Evolutionary conservation across 192 early-diverging fungal genomes (phyloP).

Genomic region (Phycomyces blakesleeanus): DNA sequence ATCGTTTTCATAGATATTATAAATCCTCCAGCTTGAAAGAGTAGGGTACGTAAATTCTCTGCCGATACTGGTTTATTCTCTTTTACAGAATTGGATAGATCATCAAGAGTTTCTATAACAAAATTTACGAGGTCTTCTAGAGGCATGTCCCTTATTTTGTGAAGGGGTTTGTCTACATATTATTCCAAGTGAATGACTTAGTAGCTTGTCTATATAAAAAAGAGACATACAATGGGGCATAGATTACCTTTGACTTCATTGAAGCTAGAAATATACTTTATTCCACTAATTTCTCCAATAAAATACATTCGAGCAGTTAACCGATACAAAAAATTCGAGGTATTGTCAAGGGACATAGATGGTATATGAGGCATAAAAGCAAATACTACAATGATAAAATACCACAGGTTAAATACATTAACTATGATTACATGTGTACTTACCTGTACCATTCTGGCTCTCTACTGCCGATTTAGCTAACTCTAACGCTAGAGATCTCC

Average conservation of each 20-base stretch:
- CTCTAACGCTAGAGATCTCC: slow-evolving; percentile 67
- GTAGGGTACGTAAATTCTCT: slow-evolving; percentile 42
- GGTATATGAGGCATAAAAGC: slow-evolving; percentile 35
- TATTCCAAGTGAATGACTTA: neutral
- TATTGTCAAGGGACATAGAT: slow-evolving; percentile 41
- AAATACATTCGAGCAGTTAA: slow-evolving; percentile 47
- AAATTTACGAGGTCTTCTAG: slow-evolving; percentile 31
- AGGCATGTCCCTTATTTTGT: slow-evolving; percentile 10
- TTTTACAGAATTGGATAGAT: slow-evolving; percentile 37
- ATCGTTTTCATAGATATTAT: slow-evolving; percentile 39
- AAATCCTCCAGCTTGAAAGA: slow-evolving; percentile 52
- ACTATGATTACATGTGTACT: too few relatives aligned
- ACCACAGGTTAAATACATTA: too few relatives aligned
- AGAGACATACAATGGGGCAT: neutral
- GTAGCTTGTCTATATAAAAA: neutral
- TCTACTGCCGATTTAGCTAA: slow-evolving; percentile 40
- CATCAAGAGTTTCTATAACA: slow-evolving; percentile 31
- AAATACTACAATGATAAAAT: neutral
- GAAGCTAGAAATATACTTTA: neutral
- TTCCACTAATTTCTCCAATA: slow-evolving; percentile 43
- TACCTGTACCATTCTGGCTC: neutral
- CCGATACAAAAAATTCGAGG: slow-evolving; percentile 51
- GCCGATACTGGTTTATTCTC: slow-evolving; percentile 37
- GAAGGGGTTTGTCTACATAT: slow-evolving; percentile 5
- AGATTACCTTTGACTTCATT: slow-evolving; percentile 20